These are phyloP conservation scores for Erodium moschatum DNA, from an alignment of 441 rosid species.

Conservation along the genomic window DNA sequence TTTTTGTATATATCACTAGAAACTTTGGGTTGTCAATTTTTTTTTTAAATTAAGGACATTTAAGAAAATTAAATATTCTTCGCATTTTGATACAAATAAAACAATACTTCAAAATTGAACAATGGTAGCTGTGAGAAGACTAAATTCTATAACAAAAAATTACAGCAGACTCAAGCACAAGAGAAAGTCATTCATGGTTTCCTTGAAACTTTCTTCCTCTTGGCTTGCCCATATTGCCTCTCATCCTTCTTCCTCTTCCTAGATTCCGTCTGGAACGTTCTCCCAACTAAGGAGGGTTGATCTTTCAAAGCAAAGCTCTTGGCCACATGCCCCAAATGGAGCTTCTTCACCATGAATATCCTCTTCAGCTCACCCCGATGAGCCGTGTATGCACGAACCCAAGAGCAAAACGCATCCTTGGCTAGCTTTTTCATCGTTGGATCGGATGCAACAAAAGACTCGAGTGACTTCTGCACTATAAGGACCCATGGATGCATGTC, in stretches of 20 bases:
- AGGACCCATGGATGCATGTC: slow-evolving; percentile 81
- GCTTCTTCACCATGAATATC: slow-evolving; percentile 77
- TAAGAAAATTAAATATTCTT: not conserved
- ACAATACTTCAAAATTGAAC: not conserved
- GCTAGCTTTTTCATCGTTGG: slow-evolving; percentile 55
- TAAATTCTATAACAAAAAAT: not conserved
- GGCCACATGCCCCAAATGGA: slow-evolving; percentile 90
- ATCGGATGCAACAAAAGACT: slow-evolving; percentile 46
- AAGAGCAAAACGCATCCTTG: slow-evolving; percentile 77
- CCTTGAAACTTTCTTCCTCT: slow-evolving; percentile 36
- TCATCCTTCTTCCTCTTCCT: slow-evolving; percentile 78
- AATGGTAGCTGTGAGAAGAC: not conserved
- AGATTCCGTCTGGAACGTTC: slow-evolving; percentile 46
- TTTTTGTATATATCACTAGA: too few relatives aligned
- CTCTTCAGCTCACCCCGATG: slow-evolving; percentile 83
- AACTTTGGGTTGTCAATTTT: too few relatives aligned
- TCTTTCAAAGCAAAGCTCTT: slow-evolving; percentile 89
- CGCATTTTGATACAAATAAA: not conserved
- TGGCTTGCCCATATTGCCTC: slow-evolving; percentile 42
- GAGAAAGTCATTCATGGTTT: slow-evolving; percentile 23
- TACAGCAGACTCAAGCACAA: not conserved
- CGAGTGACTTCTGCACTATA: slow-evolving; percentile 64
- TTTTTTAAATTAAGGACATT: too few relatives aligned
- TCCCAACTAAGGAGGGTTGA: slow-evolving; percentile 75
- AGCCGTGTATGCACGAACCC: slow-evolving; percentile 87